Evolutionary conservation across 495 filamentous ascomycete species (phyloP).

Genomic region (Cercophora scortea): DNA sequence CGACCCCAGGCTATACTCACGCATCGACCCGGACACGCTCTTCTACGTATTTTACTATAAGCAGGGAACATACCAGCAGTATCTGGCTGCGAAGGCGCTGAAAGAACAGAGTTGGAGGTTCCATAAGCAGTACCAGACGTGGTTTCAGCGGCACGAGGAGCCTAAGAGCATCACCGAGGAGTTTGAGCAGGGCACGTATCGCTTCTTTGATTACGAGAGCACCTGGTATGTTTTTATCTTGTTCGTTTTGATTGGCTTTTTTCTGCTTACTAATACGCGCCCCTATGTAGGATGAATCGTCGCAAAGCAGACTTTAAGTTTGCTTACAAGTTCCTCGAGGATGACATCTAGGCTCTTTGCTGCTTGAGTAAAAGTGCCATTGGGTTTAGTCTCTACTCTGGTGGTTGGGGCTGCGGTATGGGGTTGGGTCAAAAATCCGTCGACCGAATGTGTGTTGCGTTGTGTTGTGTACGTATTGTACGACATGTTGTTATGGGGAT

Average conservation of each 20-base stretch:
- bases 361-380: not conserved
- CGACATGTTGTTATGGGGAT: too few species aligned
- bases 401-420: too few species aligned
- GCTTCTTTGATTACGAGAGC: constrained; percentile 99
- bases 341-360: constrained; percentile 5
- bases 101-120: constrained; percentile 98
- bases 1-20: constrained; percentile 75
- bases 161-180: constrained; percentile 98
- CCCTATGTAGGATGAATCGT: constrained; percentile 97
- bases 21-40: constrained; percentile 91
- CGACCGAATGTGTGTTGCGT: too few species aligned
- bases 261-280: too few species aligned
- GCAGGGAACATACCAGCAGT: constrained; percentile 92
- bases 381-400: not conserved
- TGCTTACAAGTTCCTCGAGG: constrained; percentile 74
- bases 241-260: too few species aligned
- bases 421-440: too few species aligned
- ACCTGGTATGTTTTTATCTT: constrained; percentile 67
- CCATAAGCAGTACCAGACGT: constrained; percentile 98
- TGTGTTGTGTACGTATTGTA: too few species aligned
- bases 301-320: constrained; percentile 98
- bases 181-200: constrained; percentile 95
- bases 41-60: constrained; percentile 99
- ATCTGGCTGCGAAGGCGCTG: constrained; percentile 87
- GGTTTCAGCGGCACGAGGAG: constrained; percentile 98